Percentiles rank a stretch among this genome's conserved stretches.
Evolutionary conservation across 768 basidiomycete species (phyloP).

Genomic region (Amanita jacksonii): DNA sequence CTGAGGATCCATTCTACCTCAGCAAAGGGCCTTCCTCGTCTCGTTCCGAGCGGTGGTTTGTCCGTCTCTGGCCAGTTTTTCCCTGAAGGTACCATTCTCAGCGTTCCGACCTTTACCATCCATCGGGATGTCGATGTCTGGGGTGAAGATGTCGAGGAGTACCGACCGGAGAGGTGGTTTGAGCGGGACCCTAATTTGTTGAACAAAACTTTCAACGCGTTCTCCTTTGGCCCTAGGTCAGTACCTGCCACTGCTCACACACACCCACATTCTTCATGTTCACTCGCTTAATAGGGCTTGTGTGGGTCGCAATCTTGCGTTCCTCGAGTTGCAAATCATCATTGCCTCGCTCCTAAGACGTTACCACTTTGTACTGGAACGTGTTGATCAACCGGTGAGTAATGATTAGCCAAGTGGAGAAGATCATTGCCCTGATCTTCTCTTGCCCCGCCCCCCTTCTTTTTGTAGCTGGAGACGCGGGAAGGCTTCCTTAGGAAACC

Average conservation of each 20-base stretch:
- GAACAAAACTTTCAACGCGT: conserved; percentile 76
- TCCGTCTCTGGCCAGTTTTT: conserved; percentile 49
- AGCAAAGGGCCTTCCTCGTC: conserved; percentile 71
- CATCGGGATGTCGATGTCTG: conserved; percentile 65
- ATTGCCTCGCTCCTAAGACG: conserved; percentile 70
- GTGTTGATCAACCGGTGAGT: conserved; percentile 47
- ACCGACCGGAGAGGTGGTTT: conserved; percentile 81
- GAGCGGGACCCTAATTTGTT: conserved; percentile 53
- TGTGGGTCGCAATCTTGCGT: conserved; percentile 77
- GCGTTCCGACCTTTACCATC: conserved; percentile 76
- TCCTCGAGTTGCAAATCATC: conserved; percentile 72
- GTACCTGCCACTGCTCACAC: conserved; percentile 12
- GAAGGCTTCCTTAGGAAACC: conserved; percentile 91
- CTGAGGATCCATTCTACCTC: conserved; percentile 82
- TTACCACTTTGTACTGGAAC: conserved; percentile 63
- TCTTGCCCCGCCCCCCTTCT: no score
- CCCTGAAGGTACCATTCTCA: conserved; percentile 66
- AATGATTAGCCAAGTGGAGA: no score
- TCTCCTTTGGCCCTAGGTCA: conserved; percentile 73
- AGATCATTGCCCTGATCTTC: no score
- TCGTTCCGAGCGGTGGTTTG: conserved; percentile 68
- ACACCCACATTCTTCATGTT: conserved; percentile 7
- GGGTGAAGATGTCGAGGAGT: conserved; percentile 71
- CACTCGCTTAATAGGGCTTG: conserved; percentile 50
- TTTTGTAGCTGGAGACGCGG: conserved; percentile 50